Conservation (phyloP, 148 eudicot genomes). For the Polygonum aviculare region DNA sequence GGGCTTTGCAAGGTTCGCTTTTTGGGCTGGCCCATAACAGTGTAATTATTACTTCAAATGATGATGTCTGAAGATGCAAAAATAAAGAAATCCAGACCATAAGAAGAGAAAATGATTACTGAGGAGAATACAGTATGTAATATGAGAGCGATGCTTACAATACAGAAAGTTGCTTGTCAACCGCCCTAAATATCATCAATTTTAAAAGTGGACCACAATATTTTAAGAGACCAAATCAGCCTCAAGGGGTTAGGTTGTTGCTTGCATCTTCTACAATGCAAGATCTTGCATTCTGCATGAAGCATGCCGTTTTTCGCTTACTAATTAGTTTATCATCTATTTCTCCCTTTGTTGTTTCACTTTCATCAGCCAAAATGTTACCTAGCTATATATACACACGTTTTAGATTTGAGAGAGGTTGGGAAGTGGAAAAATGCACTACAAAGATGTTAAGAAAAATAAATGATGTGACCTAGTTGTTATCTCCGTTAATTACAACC, state of each 20-base stretch:
- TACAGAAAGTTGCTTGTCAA: slow-evolving; percentile 1
- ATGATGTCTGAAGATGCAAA: neutral
- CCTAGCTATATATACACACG: neutral
- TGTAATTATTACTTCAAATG: neutral
- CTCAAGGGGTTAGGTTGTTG: neutral
- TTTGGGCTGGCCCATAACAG: no score
- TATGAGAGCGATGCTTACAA: neutral
- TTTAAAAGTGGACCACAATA: neutral
- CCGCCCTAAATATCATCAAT: neutral
- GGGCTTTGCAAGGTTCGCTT: no score
- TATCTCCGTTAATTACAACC: no score
- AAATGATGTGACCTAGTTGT: no score
- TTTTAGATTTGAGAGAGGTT: no score
- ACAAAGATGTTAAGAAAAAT: no score
- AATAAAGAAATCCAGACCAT: neutral
- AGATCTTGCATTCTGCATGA: slow-evolving; percentile 4
- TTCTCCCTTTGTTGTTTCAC: neutral
- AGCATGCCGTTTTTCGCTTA: slow-evolving; percentile 1
- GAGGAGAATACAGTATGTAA: neutral
- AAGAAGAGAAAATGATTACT: neutral
- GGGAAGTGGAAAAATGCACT: no score
- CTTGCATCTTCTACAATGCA: neutral
- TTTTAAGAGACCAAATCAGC: neutral
- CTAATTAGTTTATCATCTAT: neutral
- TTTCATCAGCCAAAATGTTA: neutral